Conservation (phyloP, 208 protist genomes). For the Trypanosomatidae sp. region DNA sequence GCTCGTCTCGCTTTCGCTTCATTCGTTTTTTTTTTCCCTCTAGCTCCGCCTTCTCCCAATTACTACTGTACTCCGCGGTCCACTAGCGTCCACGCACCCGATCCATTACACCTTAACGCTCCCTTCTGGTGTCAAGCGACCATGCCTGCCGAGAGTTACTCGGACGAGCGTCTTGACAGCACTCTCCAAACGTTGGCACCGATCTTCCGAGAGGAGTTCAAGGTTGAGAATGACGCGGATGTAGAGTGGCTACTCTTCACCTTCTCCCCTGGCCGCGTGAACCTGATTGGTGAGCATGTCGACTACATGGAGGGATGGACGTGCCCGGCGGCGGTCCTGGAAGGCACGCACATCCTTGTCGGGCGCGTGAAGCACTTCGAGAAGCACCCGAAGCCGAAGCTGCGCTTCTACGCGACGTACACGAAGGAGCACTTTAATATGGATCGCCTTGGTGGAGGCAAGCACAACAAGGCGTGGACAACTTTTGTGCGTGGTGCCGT, state of each 20-base stretch:
- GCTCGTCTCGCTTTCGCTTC: neutral
- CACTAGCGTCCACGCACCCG: neutral
- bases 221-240: conserved; percentile 37
- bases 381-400: conserved; percentile 27
- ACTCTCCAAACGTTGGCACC: conserved; percentile 42
- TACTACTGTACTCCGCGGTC: neutral
- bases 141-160: conserved; percentile 52
- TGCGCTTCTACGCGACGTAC: conserved; percentile 71
- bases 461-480: conserved; percentile 61
- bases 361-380: conserved; percentile 56
- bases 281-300: conserved; percentile 92
- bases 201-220: conserved; percentile 59
- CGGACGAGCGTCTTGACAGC: conserved; percentile 46
- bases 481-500: conserved; percentile 67
- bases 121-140: neutral
- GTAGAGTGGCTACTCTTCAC: conserved; percentile 79
- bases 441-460: conserved; percentile 19
- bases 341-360: conserved; percentile 72
- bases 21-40: neutral
- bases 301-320: conserved; percentile 89
- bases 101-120: neutral
- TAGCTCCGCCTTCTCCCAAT: neutral
- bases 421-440: conserved; percentile 57
- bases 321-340: conserved; percentile 62
- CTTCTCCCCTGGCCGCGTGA: conserved; percentile 86